Base-by-base conservation (phyloP, 371 early-diverging fungal genomes). In the Actinomortierella ambigua region DNA sequence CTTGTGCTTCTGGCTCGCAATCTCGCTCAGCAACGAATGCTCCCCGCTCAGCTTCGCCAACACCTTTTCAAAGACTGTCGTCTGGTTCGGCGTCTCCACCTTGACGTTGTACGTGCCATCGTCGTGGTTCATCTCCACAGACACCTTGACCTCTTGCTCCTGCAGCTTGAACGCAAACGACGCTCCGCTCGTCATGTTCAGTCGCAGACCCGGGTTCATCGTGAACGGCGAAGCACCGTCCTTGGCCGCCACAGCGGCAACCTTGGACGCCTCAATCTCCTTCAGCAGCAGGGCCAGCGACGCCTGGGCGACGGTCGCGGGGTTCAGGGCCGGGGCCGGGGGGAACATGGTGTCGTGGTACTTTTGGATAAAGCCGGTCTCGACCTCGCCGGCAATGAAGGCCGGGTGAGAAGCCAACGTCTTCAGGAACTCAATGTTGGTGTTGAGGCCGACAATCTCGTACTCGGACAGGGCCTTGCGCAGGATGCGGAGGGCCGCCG, bases 371-470 rank as follows among this genome's bases (percentile, higher is more conserved):
- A 95, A 98, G 1, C 95, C 95, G 15, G 98, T 98, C 65, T 96
- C 96, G 5, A 98, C 93, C 58, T 95, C 89, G 26, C 91, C 98
- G 42, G 84, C 82, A 56, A 92, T 86, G 66, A 97, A 97, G 26
- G 88, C 91, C 4, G 90, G 92, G 75, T 94, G 93, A 11, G 86
- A 66, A 0, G 90, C 85, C 8, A 98, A 86, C 1, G 81, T 82
- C 64, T 88, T 88, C 59, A 98, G 80, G 68, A 98, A 98, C 34
- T 87, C 89, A 59, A 98, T 93, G 82, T 98, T 98, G 46, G 97
- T 98, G 68, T 90, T 87, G 52, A 91, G 81, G 1, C 98, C 98
- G 13, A 91, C 95, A 39, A 96, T 85, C 83, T 93, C 90, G 54
- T 92, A 93, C 61, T 94, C 87, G 29, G 85, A 88, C 57, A 98